A percentile compares a stretch with the other conserved stretches of the same genome.
Evolutionary conservation across 1,139 yeast species (phyloP).

Genomic region (Taiozyma sp.): DNA sequence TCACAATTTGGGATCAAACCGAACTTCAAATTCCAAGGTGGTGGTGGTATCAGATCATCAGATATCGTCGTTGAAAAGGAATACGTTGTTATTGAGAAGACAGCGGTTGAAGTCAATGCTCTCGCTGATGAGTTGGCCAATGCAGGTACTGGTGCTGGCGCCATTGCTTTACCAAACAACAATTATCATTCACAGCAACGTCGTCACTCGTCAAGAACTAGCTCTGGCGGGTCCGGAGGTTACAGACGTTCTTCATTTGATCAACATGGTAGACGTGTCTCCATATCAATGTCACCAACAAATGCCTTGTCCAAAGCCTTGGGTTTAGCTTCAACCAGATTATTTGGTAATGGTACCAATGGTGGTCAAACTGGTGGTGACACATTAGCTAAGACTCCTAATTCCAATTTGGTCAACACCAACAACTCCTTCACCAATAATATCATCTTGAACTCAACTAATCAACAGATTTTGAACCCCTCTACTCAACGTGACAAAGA

Average conservation of each 20-base stretch:
- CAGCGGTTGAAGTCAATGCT: conserved; percentile 93
- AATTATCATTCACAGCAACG: conserved; percentile 18
- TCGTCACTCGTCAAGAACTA: conserved; percentile 27
- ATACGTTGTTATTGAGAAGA: conserved; percentile 90
- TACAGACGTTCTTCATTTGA: conserved; percentile 38
- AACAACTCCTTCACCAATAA: conserved; percentile 25
- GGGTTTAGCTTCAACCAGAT: conserved; percentile 79
- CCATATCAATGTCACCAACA: conserved; percentile 77
- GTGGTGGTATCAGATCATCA: conserved; percentile 21
- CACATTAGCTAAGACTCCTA: neutral
- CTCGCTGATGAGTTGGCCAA: conserved; percentile 85
- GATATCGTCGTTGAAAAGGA: conserved; percentile 63
- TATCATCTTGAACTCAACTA: conserved; percentile 26
- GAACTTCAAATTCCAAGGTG: conserved; percentile 8
- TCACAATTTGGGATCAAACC: conserved; percentile 5
- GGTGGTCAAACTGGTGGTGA: conserved; percentile 2
- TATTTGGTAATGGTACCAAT: conserved; percentile 50
- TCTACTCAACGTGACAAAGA: conserved; percentile 10
- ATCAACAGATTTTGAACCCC: conserved; percentile 10
- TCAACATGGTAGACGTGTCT: conserved; percentile 45
- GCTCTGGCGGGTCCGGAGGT: conserved; percentile 27
- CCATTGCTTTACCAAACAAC: conserved; percentile 29
- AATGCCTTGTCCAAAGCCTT: conserved; percentile 85
- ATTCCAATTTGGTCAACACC: conserved; percentile 4
- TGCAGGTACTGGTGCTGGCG: conserved; percentile 55